These are phyloP conservation scores for Talaromyces sp. DNA, from an alignment of 2,329 filamentous ascomycete species.

Conservation along the genomic window DNA sequence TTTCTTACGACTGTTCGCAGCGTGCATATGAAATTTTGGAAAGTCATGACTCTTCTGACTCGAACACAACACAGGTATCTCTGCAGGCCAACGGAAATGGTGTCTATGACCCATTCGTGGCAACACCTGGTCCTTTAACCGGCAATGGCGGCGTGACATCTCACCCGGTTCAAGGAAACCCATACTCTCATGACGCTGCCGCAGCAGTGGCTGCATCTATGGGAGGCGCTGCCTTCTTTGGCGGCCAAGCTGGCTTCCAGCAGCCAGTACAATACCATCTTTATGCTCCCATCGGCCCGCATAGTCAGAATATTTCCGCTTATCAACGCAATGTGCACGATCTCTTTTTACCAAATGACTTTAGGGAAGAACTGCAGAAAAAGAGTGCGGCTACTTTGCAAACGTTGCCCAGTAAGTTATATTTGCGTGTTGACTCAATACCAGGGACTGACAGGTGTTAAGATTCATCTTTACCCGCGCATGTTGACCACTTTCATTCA, in stretches of 20 bases:
- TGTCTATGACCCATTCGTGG: slow-evolving; percentile 59
- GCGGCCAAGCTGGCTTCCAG: slow-evolving; percentile 51
- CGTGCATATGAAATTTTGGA: neutral
- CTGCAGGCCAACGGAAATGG: slow-evolving; percentile 45
- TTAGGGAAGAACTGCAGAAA: slow-evolving; percentile 83
- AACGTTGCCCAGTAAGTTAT: slow-evolving; percentile 64
- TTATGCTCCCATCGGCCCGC: slow-evolving; percentile 81
- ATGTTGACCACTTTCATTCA: slow-evolving; percentile 83
- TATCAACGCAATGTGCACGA: slow-evolving; percentile 86
- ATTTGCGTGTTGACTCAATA: neutral
- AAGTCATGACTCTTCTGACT: slow-evolving; percentile 14
- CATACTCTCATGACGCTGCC: slow-evolving; percentile 69
- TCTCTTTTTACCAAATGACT: slow-evolving; percentile 81
- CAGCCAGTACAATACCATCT: slow-evolving; percentile 83
- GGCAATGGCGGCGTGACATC: slow-evolving; percentile 35
- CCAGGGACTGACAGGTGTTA: slow-evolving; percentile 10
- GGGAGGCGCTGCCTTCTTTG: slow-evolving; percentile 61
- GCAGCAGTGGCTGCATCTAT: slow-evolving; percentile 31
- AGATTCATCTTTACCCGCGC: slow-evolving; percentile 64
- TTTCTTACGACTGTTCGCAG: neutral
- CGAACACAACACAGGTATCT: slow-evolving; percentile 19
- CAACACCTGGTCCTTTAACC: slow-evolving; percentile 50
- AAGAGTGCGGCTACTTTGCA: slow-evolving; percentile 82
- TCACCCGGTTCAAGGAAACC: slow-evolving; percentile 54
- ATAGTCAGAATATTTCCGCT: slow-evolving; percentile 70